These are phyloP conservation scores for Acanthamoeba lugdunensis DNA, from an alignment of 208 protist species.

Conservation along the genomic window DNA sequence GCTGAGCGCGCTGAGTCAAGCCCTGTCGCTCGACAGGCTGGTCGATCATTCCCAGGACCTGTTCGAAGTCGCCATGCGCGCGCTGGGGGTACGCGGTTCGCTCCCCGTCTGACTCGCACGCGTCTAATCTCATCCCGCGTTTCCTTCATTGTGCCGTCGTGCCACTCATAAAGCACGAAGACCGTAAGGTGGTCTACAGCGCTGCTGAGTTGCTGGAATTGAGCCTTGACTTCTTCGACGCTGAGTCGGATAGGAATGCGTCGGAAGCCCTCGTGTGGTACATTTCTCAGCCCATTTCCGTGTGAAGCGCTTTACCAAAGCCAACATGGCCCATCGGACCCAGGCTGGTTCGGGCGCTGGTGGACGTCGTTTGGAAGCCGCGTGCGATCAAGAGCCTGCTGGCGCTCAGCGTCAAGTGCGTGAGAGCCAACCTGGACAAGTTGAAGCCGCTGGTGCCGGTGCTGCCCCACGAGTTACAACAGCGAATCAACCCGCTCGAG, in stretches of 20 bases:
- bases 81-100: neutral
- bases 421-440: neutral
- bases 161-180: neutral
- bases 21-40: neutral
- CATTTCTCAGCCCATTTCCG: neutral
- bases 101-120: no score
- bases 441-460: neutral
- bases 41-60: neutral
- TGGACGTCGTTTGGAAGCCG: neutral
- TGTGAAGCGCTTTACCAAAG: neutral
- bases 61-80: neutral
- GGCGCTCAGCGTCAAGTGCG: neutral
- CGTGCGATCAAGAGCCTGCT: neutral
- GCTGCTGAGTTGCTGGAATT: neutral
- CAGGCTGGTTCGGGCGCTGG: neutral
- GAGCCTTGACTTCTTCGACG: neutral
- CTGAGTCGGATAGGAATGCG: neutral
- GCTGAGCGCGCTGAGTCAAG: neutral
- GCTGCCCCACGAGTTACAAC: neutral
- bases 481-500: neutral
- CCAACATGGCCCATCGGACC: neutral
- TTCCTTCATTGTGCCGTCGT: neutral
- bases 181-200: neutral
- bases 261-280: neutral
- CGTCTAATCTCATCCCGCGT: neutral